phyloP scores from a whole-genome alignment of 176 grass and related monocot species.

The Poa pratensis region DNA sequence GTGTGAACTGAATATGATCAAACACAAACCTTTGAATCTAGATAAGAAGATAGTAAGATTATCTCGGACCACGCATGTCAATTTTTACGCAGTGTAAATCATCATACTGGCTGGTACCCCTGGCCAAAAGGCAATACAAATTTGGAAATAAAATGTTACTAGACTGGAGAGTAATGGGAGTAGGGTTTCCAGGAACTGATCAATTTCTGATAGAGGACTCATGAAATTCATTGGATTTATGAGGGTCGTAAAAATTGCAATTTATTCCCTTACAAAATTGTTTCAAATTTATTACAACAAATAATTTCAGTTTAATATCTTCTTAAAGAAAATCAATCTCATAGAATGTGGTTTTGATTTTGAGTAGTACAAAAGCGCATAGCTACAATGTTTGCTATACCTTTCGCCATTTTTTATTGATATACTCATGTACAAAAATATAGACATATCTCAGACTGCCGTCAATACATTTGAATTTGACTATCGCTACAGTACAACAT shows the following conservation, averaged over 20 bases:
- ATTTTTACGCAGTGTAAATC: conserved; percentile 6
- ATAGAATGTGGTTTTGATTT: neutral
- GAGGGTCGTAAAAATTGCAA: neutral
- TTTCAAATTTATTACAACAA: neutral
- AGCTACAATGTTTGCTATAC: neutral
- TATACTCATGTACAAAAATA: conserved; percentile 1
- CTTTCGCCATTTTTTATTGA: neutral
- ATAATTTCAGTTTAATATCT: neutral
- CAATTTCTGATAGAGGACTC: neutral
- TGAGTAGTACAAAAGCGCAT: neutral
- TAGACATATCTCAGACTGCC: neutral
- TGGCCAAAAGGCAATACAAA: conserved; percentile 20
- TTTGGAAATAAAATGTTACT: neutral
- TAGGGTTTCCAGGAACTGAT: neutral
- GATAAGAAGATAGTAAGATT: conserved; percentile 2
- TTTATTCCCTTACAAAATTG: neutral
- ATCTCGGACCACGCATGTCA: neutral
- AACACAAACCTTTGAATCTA: conserved; percentile 7
- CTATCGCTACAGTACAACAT: conserved; percentile 11
- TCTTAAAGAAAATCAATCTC: neutral
- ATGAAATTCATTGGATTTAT: conserved; percentile 9
- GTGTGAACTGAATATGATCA: conserved; percentile 7
- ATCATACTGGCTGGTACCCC: neutral
- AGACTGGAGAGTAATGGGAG: neutral
- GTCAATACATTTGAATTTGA: neutral